Conservation (phyloP, 2,329 filamentous ascomycete genomes). For the Zopfia rhizophila region DNA sequence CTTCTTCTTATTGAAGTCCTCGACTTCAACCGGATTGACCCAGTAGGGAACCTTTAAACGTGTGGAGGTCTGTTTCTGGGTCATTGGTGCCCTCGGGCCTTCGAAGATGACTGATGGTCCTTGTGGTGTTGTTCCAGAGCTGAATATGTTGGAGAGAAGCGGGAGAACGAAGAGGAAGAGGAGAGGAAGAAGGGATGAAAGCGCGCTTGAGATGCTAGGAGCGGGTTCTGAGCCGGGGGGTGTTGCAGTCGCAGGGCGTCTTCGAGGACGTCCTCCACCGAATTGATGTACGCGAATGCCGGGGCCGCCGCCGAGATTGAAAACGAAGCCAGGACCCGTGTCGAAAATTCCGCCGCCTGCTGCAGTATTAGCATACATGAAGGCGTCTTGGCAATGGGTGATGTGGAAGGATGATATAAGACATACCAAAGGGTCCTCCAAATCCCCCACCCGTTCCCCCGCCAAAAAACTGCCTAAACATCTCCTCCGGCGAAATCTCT, state of each 20-base stretch:
- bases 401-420: background rate
- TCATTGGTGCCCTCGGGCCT: constrained; percentile 74
- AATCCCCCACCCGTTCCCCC: constrained; percentile 69
- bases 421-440: constrained; percentile 74
- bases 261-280: constrained; percentile 79
- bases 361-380: constrained; percentile 18
- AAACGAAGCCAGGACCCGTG: constrained; percentile 87
- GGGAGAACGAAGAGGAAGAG: constrained; percentile 85
- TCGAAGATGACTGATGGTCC: constrained; percentile 83
- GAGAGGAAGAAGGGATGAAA: constrained; percentile 85
- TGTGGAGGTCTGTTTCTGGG: constrained; percentile 75
- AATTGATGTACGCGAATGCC: constrained; percentile 96
- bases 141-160: constrained; percentile 82
- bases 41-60: constrained; percentile 83
- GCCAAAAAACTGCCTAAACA: constrained; percentile 97
- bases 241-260: constrained; percentile 73
- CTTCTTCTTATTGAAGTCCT: constrained; percentile 74
- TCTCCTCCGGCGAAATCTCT: constrained; percentile 94
- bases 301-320: constrained; percentile 91
- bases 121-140: constrained; percentile 59
- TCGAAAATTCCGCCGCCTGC: constrained; percentile 71
- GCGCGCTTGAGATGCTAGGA: constrained; percentile 61
- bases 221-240: constrained; percentile 61
- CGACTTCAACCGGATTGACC: constrained; percentile 81
- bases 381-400: background rate